Evolutionary conservation across 371 early-diverging fungal species (phyloP).

Genomic region (Choanephora cucurbitarum): DNA sequence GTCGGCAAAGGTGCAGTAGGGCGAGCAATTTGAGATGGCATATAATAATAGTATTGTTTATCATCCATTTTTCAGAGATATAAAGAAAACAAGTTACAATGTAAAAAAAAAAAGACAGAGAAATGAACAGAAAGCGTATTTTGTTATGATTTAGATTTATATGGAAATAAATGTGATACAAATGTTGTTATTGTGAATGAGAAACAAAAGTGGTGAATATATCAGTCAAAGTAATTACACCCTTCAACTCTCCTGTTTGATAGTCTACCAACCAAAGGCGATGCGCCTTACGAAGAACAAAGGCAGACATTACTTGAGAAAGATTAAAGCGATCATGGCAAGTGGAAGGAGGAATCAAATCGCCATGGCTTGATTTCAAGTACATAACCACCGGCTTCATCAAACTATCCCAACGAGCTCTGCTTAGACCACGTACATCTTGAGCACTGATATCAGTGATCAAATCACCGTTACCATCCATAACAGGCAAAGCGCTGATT

Average conservation of each 20-base stretch:
- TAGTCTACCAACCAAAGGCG: slow-evolving; percentile 62
- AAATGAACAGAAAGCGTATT: no score
- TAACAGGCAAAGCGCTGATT: slow-evolving; percentile 55
- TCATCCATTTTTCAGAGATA: no score
- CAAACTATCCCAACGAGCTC: slow-evolving; percentile 47
- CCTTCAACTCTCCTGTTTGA: slow-evolving; percentile 47
- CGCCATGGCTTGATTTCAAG: slow-evolving; percentile 49
- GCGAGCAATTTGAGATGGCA: not conserved
- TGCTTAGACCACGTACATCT: slow-evolving; percentile 65
- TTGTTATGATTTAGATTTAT: no score
- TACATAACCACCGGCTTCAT: slow-evolving; percentile 48
- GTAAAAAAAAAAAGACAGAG: no score
- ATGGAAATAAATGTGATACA: no score
- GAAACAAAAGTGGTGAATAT: slow-evolving; percentile 24
- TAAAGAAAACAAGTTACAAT: no score
- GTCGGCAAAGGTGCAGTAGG: not conserved
- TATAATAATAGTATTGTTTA: no score
- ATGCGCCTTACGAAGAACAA: slow-evolving; percentile 54
- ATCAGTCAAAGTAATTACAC: slow-evolving; percentile 50
- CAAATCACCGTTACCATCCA: slow-evolving; percentile 47
- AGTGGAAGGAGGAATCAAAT: slow-evolving; percentile 50
- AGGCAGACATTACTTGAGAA: slow-evolving; percentile 58
- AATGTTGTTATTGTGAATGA: slow-evolving; percentile 4
- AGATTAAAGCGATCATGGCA: slow-evolving; percentile 59
- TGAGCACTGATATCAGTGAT: slow-evolving; percentile 62